These are phyloP conservation scores for Jatropha multifida DNA, from an alignment of 441 rosid species.

Conservation along the genomic window DNA sequence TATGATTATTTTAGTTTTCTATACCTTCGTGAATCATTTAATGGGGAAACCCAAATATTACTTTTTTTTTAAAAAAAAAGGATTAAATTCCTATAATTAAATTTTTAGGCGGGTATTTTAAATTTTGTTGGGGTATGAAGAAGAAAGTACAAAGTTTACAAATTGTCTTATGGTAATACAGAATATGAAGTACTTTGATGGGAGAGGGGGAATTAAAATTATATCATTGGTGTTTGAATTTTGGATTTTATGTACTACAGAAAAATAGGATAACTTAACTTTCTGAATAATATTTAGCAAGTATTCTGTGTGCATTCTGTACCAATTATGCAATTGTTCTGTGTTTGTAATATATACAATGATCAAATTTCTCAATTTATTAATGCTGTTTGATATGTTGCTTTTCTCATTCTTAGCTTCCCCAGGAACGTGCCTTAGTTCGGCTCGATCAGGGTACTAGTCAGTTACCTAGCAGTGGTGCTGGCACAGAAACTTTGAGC, in stretches of 20 bases:
- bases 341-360: too few relatives aligned
- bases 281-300: background rate
- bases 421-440: conserved; percentile 51
- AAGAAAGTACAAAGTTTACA: background rate
- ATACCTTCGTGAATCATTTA: too few relatives aligned
- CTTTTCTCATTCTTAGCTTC: conserved; percentile 12
- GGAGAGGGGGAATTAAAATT: too few relatives aligned
- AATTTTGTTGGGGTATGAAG: background rate
- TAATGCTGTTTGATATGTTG: background rate
- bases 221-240: background rate
- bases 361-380: background rate
- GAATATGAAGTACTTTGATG: too few relatives aligned
- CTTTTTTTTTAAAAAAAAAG: too few relatives aligned
- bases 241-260: background rate
- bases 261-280: too few relatives aligned
- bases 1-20: too few relatives aligned
- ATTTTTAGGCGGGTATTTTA: too few relatives aligned
- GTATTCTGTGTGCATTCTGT: too few relatives aligned
- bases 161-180: background rate
- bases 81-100: too few relatives aligned
- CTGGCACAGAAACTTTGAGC: conserved; percentile 35
- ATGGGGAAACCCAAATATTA: too few relatives aligned
- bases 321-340: too few relatives aligned
- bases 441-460: conserved; percentile 40
- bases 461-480: conserved; percentile 38